Conservation (phyloP, 1,284 basidiomycete genomes). For the Ceratobasidium sp. region DNA sequence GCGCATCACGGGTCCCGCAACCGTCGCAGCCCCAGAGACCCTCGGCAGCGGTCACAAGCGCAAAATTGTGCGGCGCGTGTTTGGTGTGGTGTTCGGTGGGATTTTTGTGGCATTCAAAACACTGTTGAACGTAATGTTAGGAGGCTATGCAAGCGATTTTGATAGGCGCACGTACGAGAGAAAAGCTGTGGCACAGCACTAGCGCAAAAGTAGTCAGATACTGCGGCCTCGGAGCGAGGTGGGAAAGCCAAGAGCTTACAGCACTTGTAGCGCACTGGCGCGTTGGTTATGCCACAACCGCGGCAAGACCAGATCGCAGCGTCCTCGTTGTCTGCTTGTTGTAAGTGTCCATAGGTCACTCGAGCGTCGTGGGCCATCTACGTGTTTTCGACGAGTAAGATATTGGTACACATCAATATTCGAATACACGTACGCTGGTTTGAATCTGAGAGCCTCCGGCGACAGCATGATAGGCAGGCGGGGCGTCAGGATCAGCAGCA, state of each 20-base stretch:
- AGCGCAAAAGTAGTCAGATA: slow-evolving; percentile 8
- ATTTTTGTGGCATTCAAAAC: slow-evolving; percentile 43
- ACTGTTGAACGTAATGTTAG: not conserved
- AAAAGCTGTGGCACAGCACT: slow-evolving; percentile 29
- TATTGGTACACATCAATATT: not conserved
- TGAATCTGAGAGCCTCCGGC: slow-evolving; percentile 14
- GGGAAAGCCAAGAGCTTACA: slow-evolving; percentile 5
- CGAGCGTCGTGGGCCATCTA: slow-evolving; percentile 36
- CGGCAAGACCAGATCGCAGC: slow-evolving; percentile 36
- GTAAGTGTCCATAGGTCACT: slow-evolving; percentile 18
- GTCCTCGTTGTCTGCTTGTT: slow-evolving; percentile 31
- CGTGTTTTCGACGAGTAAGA: not conserved
- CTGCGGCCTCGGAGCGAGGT: no score
- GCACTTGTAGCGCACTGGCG: slow-evolving; percentile 37
- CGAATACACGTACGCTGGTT: slow-evolving; percentile 8
- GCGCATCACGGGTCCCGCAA: slow-evolving; percentile 27
- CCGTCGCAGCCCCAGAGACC: slow-evolving; percentile 38
- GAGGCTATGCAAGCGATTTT: not conserved
- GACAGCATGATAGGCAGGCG: slow-evolving; percentile 37
- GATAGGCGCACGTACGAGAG: slow-evolving; percentile 2
- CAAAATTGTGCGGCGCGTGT: slow-evolving; percentile 41
- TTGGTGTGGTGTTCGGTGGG: slow-evolving; percentile 38
- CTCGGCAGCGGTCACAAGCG: slow-evolving; percentile 26
- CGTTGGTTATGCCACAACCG: slow-evolving; percentile 37
- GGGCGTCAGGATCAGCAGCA: slow-evolving; percentile 18